Percentiles rank a stretch among this genome's conserved stretches.
phyloP scores from a whole-genome alignment of 768 basidiomycete species.

The Termitomyces sp. region DNA sequence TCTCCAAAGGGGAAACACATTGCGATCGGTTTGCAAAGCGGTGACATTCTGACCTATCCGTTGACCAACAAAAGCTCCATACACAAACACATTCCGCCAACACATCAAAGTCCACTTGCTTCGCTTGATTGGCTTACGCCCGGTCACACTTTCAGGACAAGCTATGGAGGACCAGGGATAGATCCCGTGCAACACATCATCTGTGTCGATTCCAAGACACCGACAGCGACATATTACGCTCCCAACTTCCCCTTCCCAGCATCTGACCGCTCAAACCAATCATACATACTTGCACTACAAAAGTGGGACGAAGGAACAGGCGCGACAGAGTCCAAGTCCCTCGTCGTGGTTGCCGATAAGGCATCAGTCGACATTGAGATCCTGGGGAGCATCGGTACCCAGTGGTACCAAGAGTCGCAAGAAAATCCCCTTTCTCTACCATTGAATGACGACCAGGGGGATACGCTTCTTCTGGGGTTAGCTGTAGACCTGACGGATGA shows the following conservation, averaged over 20 bases:
- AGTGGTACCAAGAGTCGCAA: constrained; percentile 46
- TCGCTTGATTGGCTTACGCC: constrained; percentile 66
- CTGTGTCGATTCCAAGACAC: constrained; percentile 36
- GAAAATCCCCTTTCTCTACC: constrained; percentile 59
- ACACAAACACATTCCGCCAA: constrained; percentile 60
- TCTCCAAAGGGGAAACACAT: constrained; percentile 85
- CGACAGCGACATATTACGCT: constrained; percentile 31
- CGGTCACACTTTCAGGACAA: constrained; percentile 61
- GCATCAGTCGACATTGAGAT: constrained; percentile 45
- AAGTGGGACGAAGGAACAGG: constrained; percentile 42
- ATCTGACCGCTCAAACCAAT: constrained; percentile 31
- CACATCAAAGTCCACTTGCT: constrained; percentile 41
- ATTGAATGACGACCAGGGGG: constrained; percentile 61
- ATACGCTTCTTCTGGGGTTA: constrained; percentile 63
- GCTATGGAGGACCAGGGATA: constrained; percentile 42
- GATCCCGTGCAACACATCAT: constrained; percentile 41
- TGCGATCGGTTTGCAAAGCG: constrained; percentile 65
- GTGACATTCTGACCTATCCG: constrained; percentile 66
- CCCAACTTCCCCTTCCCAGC: constrained; percentile 37
- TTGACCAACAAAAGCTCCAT: constrained; percentile 47
- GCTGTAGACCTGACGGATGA: constrained; percentile 60
- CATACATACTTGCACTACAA: constrained; percentile 33
- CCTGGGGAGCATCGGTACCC: constrained; percentile 31
- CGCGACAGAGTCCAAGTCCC: constrained; percentile 32
- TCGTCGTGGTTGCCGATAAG: constrained; percentile 41